Conservation (phyloP, 805 yeast genomes). For the Wilhelminamyces savonicus region DNA sequence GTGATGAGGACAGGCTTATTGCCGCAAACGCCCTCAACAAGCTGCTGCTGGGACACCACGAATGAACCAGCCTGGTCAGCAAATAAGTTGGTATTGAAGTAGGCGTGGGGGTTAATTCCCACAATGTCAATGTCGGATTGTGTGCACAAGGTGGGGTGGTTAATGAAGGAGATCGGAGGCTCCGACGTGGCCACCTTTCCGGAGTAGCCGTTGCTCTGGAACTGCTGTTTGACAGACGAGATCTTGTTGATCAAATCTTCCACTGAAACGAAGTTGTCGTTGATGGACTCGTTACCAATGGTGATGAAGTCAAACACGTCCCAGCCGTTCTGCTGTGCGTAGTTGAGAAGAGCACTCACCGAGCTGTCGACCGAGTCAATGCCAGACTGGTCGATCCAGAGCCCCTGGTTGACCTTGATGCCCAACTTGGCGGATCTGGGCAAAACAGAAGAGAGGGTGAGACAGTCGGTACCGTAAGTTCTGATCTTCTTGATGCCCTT, state of each 20-base stretch:
- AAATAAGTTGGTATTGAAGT: constrained; percentile 57
- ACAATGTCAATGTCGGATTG: constrained; percentile 69
- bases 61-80: constrained; percentile 71
- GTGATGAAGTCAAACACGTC: constrained; percentile 69
- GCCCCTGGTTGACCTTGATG: constrained; percentile 74
- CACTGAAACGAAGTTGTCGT: constrained; percentile 54
- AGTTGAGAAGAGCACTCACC: constrained; percentile 45
- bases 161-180: constrained; percentile 71
- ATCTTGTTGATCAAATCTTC: constrained; percentile 62
- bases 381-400: constrained; percentile 69
- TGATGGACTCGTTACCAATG: constrained; percentile 85
- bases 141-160: constrained; percentile 63
- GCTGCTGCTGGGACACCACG: constrained; percentile 52
- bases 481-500: constrained; percentile 65
- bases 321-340: constrained; percentile 54
- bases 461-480: constrained; percentile 85
- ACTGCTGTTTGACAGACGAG: constrained; percentile 49
- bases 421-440: constrained; percentile 58
- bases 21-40: constrained; percentile 53
- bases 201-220: constrained; percentile 64
- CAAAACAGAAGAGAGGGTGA: constrained; percentile 55
- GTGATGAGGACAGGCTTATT: constrained; percentile 54
- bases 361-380: constrained; percentile 61
- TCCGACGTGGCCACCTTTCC: constrained; percentile 82
- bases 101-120: constrained; percentile 83